Conservation (phyloP, 2,329 filamentous ascomycete species). For the Apiospora koreana region DNA sequence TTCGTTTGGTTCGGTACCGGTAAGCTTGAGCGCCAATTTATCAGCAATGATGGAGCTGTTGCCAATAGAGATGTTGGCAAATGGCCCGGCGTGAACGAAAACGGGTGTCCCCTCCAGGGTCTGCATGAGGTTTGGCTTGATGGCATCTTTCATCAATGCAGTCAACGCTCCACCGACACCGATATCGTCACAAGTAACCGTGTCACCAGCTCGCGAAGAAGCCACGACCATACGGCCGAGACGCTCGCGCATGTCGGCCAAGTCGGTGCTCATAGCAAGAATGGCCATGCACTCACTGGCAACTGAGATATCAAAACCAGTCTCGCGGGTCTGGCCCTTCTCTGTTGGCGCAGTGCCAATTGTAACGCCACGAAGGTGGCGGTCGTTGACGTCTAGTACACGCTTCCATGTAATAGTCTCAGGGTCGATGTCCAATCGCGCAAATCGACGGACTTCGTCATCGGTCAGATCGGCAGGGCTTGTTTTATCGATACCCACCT, state of each 20-base stretch:
- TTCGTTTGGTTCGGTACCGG: constrained; percentile 91
- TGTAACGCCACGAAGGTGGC: constrained; percentile 86
- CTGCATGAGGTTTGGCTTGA: constrained; percentile 99
- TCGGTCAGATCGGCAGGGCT: constrained; percentile 87
- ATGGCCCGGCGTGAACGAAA: constrained; percentile 95
- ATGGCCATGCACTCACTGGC: constrained; percentile 99
- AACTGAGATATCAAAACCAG: constrained; percentile 96
- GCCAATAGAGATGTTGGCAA: constrained; percentile 97
- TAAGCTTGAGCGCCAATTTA: constrained; percentile 92
- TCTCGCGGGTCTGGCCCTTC: constrained; percentile 84
- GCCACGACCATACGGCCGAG: constrained; percentile 95
- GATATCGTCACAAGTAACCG: constrained; percentile 94
- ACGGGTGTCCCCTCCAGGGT: constrained; percentile 95
- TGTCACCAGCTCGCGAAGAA: constrained; percentile 80
- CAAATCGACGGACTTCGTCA: constrained; percentile 86
- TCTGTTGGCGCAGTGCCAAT: constrained; percentile 88
- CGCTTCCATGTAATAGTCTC: constrained; percentile 97
- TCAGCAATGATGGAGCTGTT: constrained; percentile 95
- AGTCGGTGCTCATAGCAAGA: constrained; percentile 84
- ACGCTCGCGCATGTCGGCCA: constrained; percentile 88
- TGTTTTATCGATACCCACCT: constrained; percentile 94
- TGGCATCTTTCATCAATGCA: constrained; percentile 95
- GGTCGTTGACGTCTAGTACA: constrained; percentile 95
- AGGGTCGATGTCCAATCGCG: constrained; percentile 93
- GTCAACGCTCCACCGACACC: constrained; percentile 90